Base-by-base conservation (phyloP, 2,329 filamentous ascomycete species). In the Neodidymelliopsis sp. region DNA sequence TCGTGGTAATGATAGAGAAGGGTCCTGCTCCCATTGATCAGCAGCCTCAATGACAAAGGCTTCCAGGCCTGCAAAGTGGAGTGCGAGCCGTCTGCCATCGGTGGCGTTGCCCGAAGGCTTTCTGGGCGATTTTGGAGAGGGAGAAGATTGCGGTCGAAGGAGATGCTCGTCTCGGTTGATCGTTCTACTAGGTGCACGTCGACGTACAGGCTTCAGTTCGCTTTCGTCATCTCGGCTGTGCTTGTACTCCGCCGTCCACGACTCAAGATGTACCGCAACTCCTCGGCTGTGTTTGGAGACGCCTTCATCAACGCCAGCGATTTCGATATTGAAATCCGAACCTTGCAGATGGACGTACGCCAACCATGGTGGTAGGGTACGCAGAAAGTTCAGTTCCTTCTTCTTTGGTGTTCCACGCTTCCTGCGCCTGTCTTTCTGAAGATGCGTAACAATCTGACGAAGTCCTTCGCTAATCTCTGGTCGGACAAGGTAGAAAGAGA, bases 381-480 rank as follows among this genome's bases (percentile, higher is more conserved):
- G 85, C 25, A 99, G 70, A 54, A 96, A 85, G 31, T 65, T 73
- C 78, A 79, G 39, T 83, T 82, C 49, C 30, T 62, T 63, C 13
- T 58, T 59, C 76, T 80, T n/a, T 77, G 75, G 28, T 70, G 70
- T 4, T 70, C 58, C 60, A 8, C 60, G 59, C 24, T 63, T 60
- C 13, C 56, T 56, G 9, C 56, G 71, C 27, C 81, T 59, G 16
- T 69, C 66, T 24, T 64, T 84, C 33, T 87, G 84, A 41, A 97
- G 80, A 66, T 97, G 91, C 30, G 86, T 84, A 11, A 97, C 85
- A 54, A 99, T 97, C 69, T 97, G 91, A 18, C 90, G 89, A 23
- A 99, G 81, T 16, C 94, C 95, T 65, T 95, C 89, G 43, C 88
- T 94, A 49, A 99, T 96, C 67, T 99, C 94, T 5, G 90, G 87